Evolutionary conservation across 306 rosid genomes (phyloP).

Genomic region (Chamaecrista fasciculata): DNA sequence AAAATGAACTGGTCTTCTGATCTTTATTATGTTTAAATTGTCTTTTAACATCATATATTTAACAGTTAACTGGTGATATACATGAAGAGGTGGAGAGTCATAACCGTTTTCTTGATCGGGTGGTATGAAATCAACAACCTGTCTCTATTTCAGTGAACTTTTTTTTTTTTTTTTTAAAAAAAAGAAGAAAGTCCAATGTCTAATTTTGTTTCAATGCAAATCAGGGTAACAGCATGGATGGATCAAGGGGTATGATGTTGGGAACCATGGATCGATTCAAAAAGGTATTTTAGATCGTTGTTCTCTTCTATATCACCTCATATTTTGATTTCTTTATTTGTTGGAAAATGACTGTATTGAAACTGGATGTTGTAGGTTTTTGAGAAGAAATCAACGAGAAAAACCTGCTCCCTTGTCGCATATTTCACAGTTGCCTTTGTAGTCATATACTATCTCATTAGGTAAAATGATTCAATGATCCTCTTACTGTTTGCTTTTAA

Average conservation of each 20-base stretch:
- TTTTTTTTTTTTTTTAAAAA: not conserved
- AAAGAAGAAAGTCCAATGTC: not conserved
- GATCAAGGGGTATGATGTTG: slow-evolving; percentile 87
- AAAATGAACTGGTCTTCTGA: slow-evolving; percentile 24
- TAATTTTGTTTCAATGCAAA: slow-evolving; percentile 28
- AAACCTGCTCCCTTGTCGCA: slow-evolving; percentile 63
- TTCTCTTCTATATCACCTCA: slow-evolving; percentile 8
- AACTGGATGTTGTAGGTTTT: slow-evolving; percentile 63
- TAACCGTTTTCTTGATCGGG: slow-evolving; percentile 72
- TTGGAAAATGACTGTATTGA: slow-evolving; percentile 24
- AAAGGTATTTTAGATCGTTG: slow-evolving; percentile 47
- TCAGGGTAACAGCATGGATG: slow-evolving; percentile 87
- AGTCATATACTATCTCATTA: slow-evolving; percentile 65
- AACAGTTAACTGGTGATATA: slow-evolving; percentile 93
- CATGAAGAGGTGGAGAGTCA: slow-evolving; percentile 92
- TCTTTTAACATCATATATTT: slow-evolving; percentile 22
- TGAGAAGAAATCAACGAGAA: slow-evolving; percentile 75
- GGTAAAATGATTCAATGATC: slow-evolving; percentile 45
- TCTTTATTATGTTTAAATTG: slow-evolving; percentile 11
- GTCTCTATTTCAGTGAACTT: not conserved
- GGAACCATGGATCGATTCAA: slow-evolving; percentile 97
- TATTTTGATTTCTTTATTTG: slow-evolving; percentile 19
- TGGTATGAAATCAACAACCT: slow-evolving; percentile 54
- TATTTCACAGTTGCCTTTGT: slow-evolving; percentile 65
- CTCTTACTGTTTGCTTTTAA: slow-evolving; percentile 8